phyloP scores from a whole-genome alignment of 2,329 filamentous ascomycete species.

The Nemania sp. region DNA sequence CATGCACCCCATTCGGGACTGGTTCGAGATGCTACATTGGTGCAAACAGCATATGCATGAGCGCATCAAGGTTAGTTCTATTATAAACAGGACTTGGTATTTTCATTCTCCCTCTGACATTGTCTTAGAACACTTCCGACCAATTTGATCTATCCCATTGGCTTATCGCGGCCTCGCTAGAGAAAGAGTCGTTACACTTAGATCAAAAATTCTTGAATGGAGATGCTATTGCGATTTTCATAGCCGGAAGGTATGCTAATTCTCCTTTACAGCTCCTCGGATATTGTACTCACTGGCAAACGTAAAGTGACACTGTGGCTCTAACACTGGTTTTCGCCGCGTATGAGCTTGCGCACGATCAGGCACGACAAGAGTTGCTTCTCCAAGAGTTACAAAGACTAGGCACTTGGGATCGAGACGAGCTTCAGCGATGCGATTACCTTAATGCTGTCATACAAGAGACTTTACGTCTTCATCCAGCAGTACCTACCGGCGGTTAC shows the following conservation, averaged over 20 bases:
- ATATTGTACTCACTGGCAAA: background rate
- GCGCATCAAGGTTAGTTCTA: background rate
- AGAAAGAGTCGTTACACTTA: background rate
- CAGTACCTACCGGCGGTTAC: conserved; percentile 12
- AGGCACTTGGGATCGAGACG: background rate
- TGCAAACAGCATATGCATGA: conserved; percentile 2
- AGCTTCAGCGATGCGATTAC: background rate
- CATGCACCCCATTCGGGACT: conserved; percentile 5
- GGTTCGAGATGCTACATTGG: conserved; percentile 1
- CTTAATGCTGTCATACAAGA: conserved; percentile 15
- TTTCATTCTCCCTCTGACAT: too few relatives aligned
- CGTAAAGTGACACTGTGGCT: conserved; percentile 3
- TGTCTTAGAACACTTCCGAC: background rate
- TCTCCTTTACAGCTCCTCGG: background rate
- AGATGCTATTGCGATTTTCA: conserved; percentile 3
- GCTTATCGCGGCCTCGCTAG: background rate
- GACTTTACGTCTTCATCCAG: conserved; percentile 12
- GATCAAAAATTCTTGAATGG: conserved; percentile 1
- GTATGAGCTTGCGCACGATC: background rate
- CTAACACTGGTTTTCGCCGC: background rate
- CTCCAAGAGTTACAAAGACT: background rate
- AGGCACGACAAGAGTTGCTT: background rate
- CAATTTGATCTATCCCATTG: background rate
- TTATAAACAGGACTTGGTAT: background rate
- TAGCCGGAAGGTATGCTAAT: conserved; percentile 7